Base-by-base conservation (phyloP, 1,139 yeast species). In the Groenewaldozyma sp. region DNA sequence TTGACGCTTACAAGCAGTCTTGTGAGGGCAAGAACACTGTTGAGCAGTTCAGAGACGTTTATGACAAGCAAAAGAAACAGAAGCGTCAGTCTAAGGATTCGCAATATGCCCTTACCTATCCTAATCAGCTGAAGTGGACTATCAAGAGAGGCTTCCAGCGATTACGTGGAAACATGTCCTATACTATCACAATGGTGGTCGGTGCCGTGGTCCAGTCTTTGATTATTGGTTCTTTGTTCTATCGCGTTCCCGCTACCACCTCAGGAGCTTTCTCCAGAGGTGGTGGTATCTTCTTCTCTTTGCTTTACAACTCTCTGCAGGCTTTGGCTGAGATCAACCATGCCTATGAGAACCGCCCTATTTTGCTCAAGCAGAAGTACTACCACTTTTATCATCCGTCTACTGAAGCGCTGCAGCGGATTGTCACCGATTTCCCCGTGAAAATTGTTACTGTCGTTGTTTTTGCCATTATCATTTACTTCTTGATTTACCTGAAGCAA, bases 351-450 rank as follows among this genome's bases (percentile, higher is more conserved):
- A 68, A 73, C 38, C 70, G 83, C 55, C 75, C 76, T 17, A 72
- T 77, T 52, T 66, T 76, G 36, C 73, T 73, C 46, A 78, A 77
- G 56, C 84, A 78, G 50, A 74, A 73, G 49, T 67, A 73, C 22
- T 77, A 73, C 53, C 77, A 82, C 3, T 67, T 78, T 58, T 78
- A 78, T 50, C 77, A 76, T 45, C 75, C 79, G 26, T 72, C 82
- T 28, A 79, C 79, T n/a, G 82, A 78, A 56, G 76, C 82, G 5
- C 54, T 77, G 36, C 79, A 78, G 43, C 69, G 71, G 40, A 65
- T 76, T 47, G 55, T 76, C 38, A 70, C 81, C 24, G 80, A 76
- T 50, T 55, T 76, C 37, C 83, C 84, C 3, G 62, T 70, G 20
- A 77, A 77, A 52, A 44, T 73, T 9, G 45, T 63, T 31, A 68